Percentiles rank a stretch among this genome's conserved stretches.
phyloP scores from a whole-genome alignment of 306 rosid species.

The Castanea crenata region DNA sequence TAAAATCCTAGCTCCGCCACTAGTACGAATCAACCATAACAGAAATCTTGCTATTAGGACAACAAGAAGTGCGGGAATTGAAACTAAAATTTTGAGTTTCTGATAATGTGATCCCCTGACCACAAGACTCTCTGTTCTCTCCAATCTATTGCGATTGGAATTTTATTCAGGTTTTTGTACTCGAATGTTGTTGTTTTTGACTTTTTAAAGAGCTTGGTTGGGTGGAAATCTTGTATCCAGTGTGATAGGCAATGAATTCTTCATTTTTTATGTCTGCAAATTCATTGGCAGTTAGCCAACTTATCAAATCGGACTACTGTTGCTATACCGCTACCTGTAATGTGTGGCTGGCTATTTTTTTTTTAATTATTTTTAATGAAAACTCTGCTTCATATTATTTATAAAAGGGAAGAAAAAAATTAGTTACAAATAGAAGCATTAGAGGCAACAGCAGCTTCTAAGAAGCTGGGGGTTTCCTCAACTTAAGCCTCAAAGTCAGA shows the following conservation, averaged over 20 bases:
- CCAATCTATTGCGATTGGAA: slow-evolving; percentile 35
- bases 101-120: neutral
- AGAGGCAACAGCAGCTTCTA: too few species aligned
- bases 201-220: neutral
- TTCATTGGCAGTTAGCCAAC: slow-evolving; percentile 21
- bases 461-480: too few species aligned
- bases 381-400: too few species aligned
- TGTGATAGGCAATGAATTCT: slow-evolving; percentile 37
- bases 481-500: too few species aligned
- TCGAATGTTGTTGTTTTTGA: neutral
- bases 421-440: too few species aligned
- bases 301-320: too few species aligned
- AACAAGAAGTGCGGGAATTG: neutral
- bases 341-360: neutral
- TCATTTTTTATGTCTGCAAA: slow-evolving; percentile 34
- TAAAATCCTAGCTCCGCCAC: too few species aligned
- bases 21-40: neutral
- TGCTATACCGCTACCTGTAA: too few species aligned
- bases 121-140: slow-evolving; percentile 31
- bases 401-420: too few species aligned
- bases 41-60: neutral
- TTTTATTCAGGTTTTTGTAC: neutral
- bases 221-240: neutral
- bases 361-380: neutral
- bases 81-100: neutral